Conservation (phyloP, 768 basidiomycete species). For the Podaxis rugospora region DNA sequence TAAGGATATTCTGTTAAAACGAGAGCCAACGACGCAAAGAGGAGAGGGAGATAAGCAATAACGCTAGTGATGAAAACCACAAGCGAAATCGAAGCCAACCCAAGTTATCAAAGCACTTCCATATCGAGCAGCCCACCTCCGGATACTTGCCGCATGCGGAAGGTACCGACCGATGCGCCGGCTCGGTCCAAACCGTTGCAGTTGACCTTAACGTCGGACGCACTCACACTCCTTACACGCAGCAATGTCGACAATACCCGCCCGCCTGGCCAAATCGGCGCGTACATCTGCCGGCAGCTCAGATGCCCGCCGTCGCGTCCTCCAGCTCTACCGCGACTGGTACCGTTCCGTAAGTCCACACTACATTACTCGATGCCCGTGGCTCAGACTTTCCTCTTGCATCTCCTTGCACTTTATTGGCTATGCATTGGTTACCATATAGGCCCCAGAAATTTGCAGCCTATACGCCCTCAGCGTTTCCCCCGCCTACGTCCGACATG, state of each 20-base stretch:
- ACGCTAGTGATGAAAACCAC: background rate
- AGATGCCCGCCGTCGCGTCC: conserved; percentile 64
- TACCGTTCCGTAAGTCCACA: conserved; percentile 72
- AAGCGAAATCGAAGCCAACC: conserved; percentile 4
- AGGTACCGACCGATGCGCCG: conserved; percentile 8
- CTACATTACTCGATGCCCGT: background rate
- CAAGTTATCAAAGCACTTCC: background rate
- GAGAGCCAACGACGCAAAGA: conserved; percentile 7
- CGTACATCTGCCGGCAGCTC: conserved; percentile 48
- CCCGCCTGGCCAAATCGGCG: conserved; percentile 75
- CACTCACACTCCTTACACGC: background rate
- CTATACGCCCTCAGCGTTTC: conserved; percentile 83
- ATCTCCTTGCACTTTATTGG: conserved; percentile 3
- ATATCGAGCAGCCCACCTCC: conserved; percentile 11
- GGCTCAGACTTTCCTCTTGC: background rate
- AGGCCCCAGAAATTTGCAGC: conserved; percentile 90
- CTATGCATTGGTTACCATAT: background rate
- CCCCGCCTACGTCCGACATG: conserved; percentile 70
- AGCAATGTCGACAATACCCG: conserved; percentile 73
- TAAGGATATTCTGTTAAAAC: conserved; percentile 9
- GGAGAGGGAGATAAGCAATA: conserved; percentile 11
- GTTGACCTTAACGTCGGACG: background rate
- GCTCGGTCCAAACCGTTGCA: conserved; percentile 13
- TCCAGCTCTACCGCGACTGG: conserved; percentile 90
- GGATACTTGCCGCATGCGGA: conserved; percentile 22